These are phyloP conservation scores for Trametes polyzona DNA, from an alignment of 1,284 basidiomycete species.

Conservation along the genomic window DNA sequence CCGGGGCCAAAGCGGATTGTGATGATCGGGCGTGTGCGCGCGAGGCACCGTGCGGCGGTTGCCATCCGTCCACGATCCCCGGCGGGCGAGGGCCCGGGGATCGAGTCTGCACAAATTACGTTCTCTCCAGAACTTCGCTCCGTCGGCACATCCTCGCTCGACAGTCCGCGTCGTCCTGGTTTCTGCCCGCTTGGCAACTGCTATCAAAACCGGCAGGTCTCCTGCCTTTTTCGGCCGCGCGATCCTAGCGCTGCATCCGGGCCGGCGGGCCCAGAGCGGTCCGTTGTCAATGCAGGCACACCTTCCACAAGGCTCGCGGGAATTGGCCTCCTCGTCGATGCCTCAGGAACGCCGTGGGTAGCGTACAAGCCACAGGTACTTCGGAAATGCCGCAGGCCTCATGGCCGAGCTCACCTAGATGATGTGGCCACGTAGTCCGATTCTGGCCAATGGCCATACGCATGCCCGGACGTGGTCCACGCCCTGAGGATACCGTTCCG, in stretches of 20 bases:
- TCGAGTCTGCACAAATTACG: constrained; percentile 4
- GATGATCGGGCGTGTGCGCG: constrained; percentile 1
- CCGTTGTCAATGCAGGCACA: constrained; percentile 2
- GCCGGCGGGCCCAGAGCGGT: constrained; percentile 6
- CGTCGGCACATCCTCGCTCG: not conserved
- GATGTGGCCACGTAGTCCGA: no score
- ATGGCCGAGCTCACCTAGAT: no score
- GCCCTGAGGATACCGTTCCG: not conserved
- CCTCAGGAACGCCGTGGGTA: no score
- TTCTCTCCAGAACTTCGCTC: constrained; percentile 12
- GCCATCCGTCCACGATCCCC: constrained; percentile 12
- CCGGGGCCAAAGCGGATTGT: not conserved
- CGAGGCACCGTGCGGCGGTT: constrained; percentile 16
- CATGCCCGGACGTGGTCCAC: not conserved
- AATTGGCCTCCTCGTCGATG: not conserved
- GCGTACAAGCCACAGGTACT: no score
- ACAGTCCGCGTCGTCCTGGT: constrained; percentile 22
- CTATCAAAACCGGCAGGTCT: constrained; percentile 10
- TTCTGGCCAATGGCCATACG: no score
- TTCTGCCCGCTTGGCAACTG: constrained; percentile 17
- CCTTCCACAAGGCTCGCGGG: not conserved
- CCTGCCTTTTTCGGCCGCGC: constrained; percentile 4
- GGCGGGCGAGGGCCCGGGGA: not conserved
- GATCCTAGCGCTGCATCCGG: not conserved
- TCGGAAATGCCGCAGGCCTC: no score